Conservation (phyloP, 192 early-diverging fungal genomes). For the Rhizophagus sp. region DNA sequence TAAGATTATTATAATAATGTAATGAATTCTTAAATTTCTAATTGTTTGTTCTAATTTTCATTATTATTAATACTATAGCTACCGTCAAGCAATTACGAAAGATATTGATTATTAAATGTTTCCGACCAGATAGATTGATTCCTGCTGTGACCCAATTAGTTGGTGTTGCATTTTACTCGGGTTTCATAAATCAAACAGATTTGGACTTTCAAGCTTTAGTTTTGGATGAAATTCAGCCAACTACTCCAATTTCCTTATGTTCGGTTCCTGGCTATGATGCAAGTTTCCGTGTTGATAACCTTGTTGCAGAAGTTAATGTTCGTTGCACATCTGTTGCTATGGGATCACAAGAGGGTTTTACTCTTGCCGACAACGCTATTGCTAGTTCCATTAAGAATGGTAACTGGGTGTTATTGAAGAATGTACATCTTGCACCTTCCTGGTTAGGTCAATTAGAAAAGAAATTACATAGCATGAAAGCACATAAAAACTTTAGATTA, state of each 20-base stretch:
- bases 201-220: constrained; percentile 73
- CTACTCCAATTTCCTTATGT: constrained; percentile 90
- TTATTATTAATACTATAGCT: constrained; percentile 2
- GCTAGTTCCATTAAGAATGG: constrained; percentile 78
- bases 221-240: constrained; percentile 63
- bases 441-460: constrained; percentile 98
- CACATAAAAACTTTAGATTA: constrained; percentile 84
- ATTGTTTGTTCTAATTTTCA: constrained; percentile 4
- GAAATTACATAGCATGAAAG: constrained; percentile 82
- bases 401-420: constrained; percentile 96
- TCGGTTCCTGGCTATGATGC: constrained; percentile 95
- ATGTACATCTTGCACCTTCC: constrained; percentile 93
- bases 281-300: constrained; percentile 88
- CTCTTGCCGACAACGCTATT: constrained; percentile 89
- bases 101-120: constrained; percentile 77
- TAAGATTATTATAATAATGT: too few relatives aligned
- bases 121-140: constrained; percentile 90
- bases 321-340: constrained; percentile 87
- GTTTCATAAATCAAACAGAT: constrained; percentile 59
- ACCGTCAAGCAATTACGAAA: constrained; percentile 70
- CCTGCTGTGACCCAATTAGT: constrained; percentile 71
- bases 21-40: neutral
- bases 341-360: constrained; percentile 95
- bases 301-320: constrained; percentile 67
- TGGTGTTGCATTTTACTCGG: constrained; percentile 65